These are phyloP conservation scores for Umbelopsis sp. DNA, from an alignment of 371 early-diverging fungal genomes.

Conservation along the genomic window DNA sequence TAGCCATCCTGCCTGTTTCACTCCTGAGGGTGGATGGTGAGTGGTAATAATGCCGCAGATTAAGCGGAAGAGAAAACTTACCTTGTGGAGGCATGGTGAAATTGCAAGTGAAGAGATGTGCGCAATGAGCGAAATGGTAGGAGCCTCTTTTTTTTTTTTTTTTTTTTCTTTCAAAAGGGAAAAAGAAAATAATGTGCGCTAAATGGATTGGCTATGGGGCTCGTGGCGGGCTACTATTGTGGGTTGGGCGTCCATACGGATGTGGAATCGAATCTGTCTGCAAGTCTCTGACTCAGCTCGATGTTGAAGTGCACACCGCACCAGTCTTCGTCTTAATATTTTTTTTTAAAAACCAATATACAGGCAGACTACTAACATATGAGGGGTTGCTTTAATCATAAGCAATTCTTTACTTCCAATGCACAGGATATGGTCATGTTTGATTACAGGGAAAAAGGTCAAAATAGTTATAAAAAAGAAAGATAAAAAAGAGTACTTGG, in stretches of 20 bases:
- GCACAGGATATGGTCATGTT: neutral
- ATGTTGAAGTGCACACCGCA: too few relatives aligned
- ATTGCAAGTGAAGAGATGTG: neutral
- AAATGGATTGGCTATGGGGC: neutral
- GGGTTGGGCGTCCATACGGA: neutral
- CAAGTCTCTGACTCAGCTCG: too few relatives aligned
- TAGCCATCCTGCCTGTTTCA: neutral
- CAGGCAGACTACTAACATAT: neutral
- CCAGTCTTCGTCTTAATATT: too few relatives aligned
- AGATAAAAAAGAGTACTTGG: too few relatives aligned
- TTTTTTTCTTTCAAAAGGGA: neutral
- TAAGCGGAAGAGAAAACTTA: neutral
- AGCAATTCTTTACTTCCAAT: neutral
- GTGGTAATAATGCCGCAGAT: neutral
- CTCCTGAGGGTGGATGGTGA: neutral
- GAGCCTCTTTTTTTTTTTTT: too few relatives aligned
- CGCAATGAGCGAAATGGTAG: neutral
- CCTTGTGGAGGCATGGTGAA: neutral
- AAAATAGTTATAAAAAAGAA: too few relatives aligned
- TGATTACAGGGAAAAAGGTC: too few relatives aligned
- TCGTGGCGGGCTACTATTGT: slow-evolving; percentile 12
- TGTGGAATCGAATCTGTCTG: too few relatives aligned
- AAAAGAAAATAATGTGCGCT: neutral
- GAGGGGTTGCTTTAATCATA: neutral
- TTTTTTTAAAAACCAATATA: too few relatives aligned